A percentile compares a stretch with the other conserved stretches of the same genome.
These are phyloP conservation scores for Aspergillus diversus DNA, from an alignment of 495 filamentous ascomycete species.

Conservation along the genomic window DNA sequence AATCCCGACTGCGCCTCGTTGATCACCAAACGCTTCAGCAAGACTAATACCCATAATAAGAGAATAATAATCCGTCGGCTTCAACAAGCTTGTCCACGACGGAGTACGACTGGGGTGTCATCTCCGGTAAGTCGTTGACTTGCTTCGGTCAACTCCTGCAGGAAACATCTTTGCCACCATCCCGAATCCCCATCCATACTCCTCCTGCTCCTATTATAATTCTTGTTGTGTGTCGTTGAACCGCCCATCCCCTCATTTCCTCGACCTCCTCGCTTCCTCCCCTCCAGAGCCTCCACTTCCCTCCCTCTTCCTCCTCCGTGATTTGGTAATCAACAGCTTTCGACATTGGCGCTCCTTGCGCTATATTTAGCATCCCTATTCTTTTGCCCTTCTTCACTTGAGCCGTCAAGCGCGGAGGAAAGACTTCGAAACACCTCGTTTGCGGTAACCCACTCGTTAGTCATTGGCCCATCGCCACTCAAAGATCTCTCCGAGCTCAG, in stretches of 20 bases:
- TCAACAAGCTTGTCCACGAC: neutral
- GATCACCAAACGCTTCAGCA: conserved; percentile 31
- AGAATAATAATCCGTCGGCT: neutral
- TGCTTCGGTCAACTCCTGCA: neutral
- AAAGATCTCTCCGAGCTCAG: conserved; percentile 13
- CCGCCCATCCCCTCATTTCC: conserved; percentile 22
- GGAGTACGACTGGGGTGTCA: neutral
- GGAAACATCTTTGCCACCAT: conserved; percentile 15
- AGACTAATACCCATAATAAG: no score
- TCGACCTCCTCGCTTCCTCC: conserved; percentile 11
- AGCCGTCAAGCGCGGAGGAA: conserved; percentile 32
- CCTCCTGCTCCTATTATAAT: neutral
- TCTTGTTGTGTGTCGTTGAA: conserved; percentile 13
- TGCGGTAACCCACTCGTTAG: conserved; percentile 13
- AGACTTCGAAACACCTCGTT: conserved; percentile 22
- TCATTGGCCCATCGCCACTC: conserved; percentile 16
- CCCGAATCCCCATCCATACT: conserved; percentile 2
- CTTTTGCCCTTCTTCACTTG: conserved; percentile 35
- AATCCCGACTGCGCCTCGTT: conserved; percentile 33
- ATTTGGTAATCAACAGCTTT: conserved; percentile 32
- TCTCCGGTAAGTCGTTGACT: conserved; percentile 4
- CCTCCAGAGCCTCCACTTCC: conserved; percentile 15
- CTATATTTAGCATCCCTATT: conserved; percentile 44
- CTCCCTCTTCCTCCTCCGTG: conserved; percentile 11
- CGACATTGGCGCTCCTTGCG: conserved; percentile 32